These are phyloP conservation scores for Domatiomyces catenatus DNA, from an alignment of 2,329 filamentous ascomycete species.

Conservation along the genomic window DNA sequence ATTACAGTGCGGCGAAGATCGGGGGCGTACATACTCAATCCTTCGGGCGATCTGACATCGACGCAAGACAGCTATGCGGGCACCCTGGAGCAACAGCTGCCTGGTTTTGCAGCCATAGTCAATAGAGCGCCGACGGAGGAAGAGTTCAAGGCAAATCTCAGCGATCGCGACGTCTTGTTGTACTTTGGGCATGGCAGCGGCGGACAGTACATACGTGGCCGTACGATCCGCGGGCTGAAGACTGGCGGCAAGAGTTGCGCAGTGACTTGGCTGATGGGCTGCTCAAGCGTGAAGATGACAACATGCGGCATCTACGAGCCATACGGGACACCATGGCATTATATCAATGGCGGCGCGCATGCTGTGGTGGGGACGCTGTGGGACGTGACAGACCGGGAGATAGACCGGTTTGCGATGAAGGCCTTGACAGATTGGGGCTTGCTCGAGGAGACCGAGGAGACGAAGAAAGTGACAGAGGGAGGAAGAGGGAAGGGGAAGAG, in stretches of 20 bases:
- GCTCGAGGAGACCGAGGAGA: slow-evolving; percentile 29
- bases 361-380: slow-evolving; percentile 85
- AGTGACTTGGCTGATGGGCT: slow-evolving; percentile 82
- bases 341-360: slow-evolving; percentile 73
- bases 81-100: slow-evolving; percentile 8
- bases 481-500: slow-evolving; percentile 19
- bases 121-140: slow-evolving; percentile 56
- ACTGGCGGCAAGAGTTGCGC: slow-evolving; percentile 47
- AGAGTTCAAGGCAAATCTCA: slow-evolving; percentile 57
- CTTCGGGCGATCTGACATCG: slow-evolving; percentile 62
- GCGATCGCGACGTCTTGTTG: slow-evolving; percentile 55
- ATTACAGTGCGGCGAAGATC: slow-evolving; percentile 13
- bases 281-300: slow-evolving; percentile 65
- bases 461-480: neutral
- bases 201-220: slow-evolving; percentile 79
- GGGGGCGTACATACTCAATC: slow-evolving; percentile 68
- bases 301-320: slow-evolving; percentile 79
- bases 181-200: slow-evolving; percentile 97
- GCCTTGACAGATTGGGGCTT: slow-evolving; percentile 81
- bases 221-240: slow-evolving; percentile 58
- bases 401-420: slow-evolving; percentile 73
- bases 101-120: slow-evolving; percentile 37
- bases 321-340: slow-evolving; percentile 80
- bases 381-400: slow-evolving; percentile 96
- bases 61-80: slow-evolving; percentile 64